Evolutionary conservation across 2,329 filamentous ascomycete genomes (phyloP).

Genomic region (Colletotrichum destructivum): DNA sequence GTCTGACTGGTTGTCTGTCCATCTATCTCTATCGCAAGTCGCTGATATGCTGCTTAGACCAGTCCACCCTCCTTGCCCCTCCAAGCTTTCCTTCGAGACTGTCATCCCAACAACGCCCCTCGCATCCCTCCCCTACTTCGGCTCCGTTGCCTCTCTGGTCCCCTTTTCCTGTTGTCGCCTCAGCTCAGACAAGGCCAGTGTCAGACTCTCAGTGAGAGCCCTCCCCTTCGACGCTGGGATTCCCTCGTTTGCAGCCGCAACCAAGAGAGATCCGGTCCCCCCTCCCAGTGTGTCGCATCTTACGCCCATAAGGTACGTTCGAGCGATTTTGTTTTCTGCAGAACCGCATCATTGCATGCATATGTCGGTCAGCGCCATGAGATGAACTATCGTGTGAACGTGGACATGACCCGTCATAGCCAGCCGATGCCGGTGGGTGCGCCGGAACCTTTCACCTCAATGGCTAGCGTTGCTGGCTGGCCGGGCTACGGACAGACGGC

Average conservation of each 20-base stretch:
- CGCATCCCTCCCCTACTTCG: neutral
- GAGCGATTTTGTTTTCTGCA: slow-evolving; percentile 25
- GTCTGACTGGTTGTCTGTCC: neutral
- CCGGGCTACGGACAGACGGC: slow-evolving; percentile 10
- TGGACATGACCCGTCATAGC: neutral
- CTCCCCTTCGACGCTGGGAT: slow-evolving; percentile 10
- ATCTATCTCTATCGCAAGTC: neutral
- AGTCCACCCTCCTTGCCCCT: neutral
- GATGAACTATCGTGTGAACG: slow-evolving; percentile 27
- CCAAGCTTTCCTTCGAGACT: slow-evolving; percentile 1
- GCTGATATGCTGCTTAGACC: slow-evolving; percentile 31
- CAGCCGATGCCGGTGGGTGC: neutral
- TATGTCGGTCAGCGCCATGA: slow-evolving; percentile 24
- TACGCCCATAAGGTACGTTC: slow-evolving; percentile 21
- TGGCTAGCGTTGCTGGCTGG: neutral
- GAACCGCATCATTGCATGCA: slow-evolving; percentile 18
- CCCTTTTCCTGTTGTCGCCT: slow-evolving; percentile 11
- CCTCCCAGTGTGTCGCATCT: neutral
- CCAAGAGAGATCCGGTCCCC: neutral
- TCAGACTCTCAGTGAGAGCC: slow-evolving; percentile 9
- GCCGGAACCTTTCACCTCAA: neutral
- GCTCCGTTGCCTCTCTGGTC: slow-evolving; percentile 29
- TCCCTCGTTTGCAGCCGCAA: slow-evolving; percentile 13
- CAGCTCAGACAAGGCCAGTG: slow-evolving; percentile 37
- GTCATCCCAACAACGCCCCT: slow-evolving; percentile 31